phyloP scores from a whole-genome alignment of 2,329 filamentous ascomycete species.

The Trichoderma sp. region DNA sequence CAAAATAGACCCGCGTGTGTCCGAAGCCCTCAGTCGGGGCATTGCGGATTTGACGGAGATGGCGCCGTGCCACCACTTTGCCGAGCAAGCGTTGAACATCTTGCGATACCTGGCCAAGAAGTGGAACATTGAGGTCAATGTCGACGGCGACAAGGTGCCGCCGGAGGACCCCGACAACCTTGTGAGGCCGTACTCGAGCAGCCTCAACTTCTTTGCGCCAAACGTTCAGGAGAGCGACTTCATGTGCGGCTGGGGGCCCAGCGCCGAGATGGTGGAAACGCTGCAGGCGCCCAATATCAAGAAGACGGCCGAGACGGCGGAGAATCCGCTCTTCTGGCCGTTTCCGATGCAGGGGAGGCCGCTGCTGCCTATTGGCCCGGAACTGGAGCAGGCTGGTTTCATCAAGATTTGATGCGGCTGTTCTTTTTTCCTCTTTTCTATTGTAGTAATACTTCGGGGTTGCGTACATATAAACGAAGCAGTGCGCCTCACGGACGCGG shows the following conservation, averaged over 20 bases:
- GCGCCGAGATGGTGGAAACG: slow-evolving; percentile 19
- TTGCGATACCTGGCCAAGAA: slow-evolving; percentile 55
- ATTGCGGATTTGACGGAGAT: slow-evolving; percentile 59
- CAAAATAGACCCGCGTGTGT: slow-evolving; percentile 39
- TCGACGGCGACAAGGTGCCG: slow-evolving; percentile 33
- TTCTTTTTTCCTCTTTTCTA: background rate
- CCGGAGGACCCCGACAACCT: slow-evolving; percentile 40
- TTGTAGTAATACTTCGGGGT: background rate
- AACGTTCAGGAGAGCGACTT: slow-evolving; percentile 49
- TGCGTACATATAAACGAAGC: slow-evolving; percentile 10
- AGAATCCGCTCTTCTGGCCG: slow-evolving; percentile 59
- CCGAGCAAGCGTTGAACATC: slow-evolving; percentile 59
- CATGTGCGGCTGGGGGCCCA: slow-evolving; percentile 44
- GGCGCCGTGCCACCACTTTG: slow-evolving; percentile 59
- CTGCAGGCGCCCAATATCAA: slow-evolving; percentile 23
- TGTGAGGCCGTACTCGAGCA: slow-evolving; percentile 48
- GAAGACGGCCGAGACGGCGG: slow-evolving; percentile 37
- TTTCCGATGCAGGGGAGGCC: slow-evolving; percentile 59
- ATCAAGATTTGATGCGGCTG: slow-evolving; percentile 33
- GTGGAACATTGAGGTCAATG: slow-evolving; percentile 55
- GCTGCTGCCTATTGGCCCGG: slow-evolving; percentile 46
- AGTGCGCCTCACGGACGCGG: slow-evolving; percentile 11
- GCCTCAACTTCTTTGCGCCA: slow-evolving; percentile 57
- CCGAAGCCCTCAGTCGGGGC: slow-evolving; percentile 49
- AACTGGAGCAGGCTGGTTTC: slow-evolving; percentile 53